A percentile compares a stretch with the other conserved stretches of the same genome.
phyloP scores from a whole-genome alignment of 1,139 yeast species.

The Suhomyces atakaporum region DNA sequence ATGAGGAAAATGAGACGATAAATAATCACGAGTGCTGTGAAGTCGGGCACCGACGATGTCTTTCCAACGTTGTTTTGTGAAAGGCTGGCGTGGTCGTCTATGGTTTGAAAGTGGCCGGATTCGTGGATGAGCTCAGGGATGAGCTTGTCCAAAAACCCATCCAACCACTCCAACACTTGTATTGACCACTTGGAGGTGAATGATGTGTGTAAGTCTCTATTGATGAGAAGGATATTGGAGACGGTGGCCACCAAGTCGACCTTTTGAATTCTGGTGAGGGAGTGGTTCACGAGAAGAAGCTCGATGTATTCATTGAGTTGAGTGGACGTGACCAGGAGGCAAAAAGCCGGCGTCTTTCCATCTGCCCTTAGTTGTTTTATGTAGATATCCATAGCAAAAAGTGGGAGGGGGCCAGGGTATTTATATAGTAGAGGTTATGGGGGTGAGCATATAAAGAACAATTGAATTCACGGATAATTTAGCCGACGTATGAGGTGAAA shows the following conservation, averaged over 20 bases:
- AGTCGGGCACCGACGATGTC: slow-evolving; percentile 13
- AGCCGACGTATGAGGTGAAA: too few species aligned
- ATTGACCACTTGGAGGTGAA: slow-evolving; percentile 23
- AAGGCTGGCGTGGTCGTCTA: not conserved
- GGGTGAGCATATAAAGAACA: too few species aligned
- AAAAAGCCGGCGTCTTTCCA: slow-evolving; percentile 24
- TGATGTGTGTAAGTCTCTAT: slow-evolving; percentile 23
- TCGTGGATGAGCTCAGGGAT: slow-evolving; percentile 4
- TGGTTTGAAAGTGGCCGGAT: not conserved
- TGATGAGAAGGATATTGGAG: slow-evolving; percentile 31
- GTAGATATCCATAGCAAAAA: slow-evolving; percentile 4
- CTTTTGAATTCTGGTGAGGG: slow-evolving; percentile 9
- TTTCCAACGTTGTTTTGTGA: not conserved
- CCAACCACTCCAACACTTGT: slow-evolving; percentile 19
- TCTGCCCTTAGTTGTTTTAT: slow-evolving; percentile 8
- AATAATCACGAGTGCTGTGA: slow-evolving; percentile 23
- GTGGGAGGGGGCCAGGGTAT: too few species aligned
- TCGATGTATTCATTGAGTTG: slow-evolving; percentile 22
- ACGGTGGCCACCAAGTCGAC: slow-evolving; percentile 26
- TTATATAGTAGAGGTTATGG: too few species aligned
- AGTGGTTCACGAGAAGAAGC: slow-evolving; percentile 13
- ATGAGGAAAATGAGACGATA: slow-evolving; percentile 32
- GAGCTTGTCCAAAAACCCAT: slow-evolving; percentile 12
- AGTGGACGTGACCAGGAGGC: slow-evolving; percentile 19
- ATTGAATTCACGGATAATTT: too few species aligned